Evolutionary conservation across 305 asterid species (phyloP), one percentile per base, ranked within the genome.

Genomic region (Solanum aculeatissimum): DNA sequence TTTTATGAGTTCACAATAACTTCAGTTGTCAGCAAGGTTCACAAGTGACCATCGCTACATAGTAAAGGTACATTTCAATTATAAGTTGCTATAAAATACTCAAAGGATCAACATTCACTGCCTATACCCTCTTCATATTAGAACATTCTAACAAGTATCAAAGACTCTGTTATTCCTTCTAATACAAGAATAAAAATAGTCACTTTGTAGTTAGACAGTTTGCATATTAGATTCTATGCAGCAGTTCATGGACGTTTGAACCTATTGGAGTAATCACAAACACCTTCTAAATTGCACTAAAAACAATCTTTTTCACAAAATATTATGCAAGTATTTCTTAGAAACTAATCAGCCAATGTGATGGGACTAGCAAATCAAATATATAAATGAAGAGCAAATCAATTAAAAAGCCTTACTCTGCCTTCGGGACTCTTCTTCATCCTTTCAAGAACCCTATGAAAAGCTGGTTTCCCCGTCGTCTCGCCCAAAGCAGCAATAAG

Each of bases 401-500:
- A 83, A 49, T 55, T 83, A 12, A 82, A 87, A 80, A 55, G 80
- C 88, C 84, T 90, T 88, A 94, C 98, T 91, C 92, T 91, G 87
- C 98, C 98, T 87, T 94, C 96, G 2, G 97, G 90, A 85, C 87
- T 92, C 86, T 65, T 90, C 92, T 92, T 93, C 99, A 96, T 95
- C 89, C 94, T 93, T 84, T 93, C 90, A 21, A 96, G 95, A 68
- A 96, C 93, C 89, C 94, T 91, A 85, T 93, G 89, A 69, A 96
- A 95, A 81, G 98, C 97, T 70, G 97, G 97, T 85, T 86, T 90
- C 53, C 99, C 98, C 6, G 98, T 96, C 9, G 99, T 95, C 87
- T 96, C 98, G 23, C 99, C 99, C 21, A 95, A 88, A 2, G 99
- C 98, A 90, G 97, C 97, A 83, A 96, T 93, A 84, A 95, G 90